Evolutionary conservation across 1,284 basidiomycete genomes (phyloP), one percentile per base, ranked within the genome.

Genomic region (Sphagnurus paluster): DNA sequence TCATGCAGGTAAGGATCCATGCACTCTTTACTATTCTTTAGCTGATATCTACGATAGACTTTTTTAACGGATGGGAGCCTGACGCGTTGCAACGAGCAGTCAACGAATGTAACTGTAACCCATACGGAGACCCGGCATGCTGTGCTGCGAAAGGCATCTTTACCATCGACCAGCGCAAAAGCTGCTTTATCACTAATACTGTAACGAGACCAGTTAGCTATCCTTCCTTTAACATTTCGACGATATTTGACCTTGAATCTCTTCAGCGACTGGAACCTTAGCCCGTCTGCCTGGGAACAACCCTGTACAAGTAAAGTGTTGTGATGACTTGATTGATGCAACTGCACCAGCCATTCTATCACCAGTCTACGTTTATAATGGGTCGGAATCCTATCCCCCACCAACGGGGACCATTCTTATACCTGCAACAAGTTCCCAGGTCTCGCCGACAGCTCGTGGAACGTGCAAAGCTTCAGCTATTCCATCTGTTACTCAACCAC

Each of bases 51-150:
- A 10, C 3, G n/a, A 2, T 51, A 67, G 76, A 79, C 51, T 79
- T 74, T 59, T 58, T 74, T 50, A 75, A 77, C 52, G 76, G 76
- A 17, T 79, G 77, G 77, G 67, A 76, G 37, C 40, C 52, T 4
- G 69, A 64, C 44, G 69, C 75, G 29, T 69, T 79, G 14, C 66
- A 74, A 50, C 67, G 63, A 10, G 76, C 72, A 14, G 66, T 78
- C 23, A 61, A 75, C 46, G 58, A 67, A 6, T 77, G 75, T 48
- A 58, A 69, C 47, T 76, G 74, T 58, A 68, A 72, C 52, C 56
- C 57, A 1, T 75, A 64, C 48, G 73, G 73, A 32, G 70, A 70
- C 49, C 54, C 69, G 8, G 61, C 62, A 4, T 76, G 74, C 57
- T 74, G 72, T 44, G 67, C 58, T 33, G 39, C 68, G n/a, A 54